Base-by-base conservation (phyloP, 2,329 filamentous ascomycete species). In the Sporothrix humicola region DNA sequence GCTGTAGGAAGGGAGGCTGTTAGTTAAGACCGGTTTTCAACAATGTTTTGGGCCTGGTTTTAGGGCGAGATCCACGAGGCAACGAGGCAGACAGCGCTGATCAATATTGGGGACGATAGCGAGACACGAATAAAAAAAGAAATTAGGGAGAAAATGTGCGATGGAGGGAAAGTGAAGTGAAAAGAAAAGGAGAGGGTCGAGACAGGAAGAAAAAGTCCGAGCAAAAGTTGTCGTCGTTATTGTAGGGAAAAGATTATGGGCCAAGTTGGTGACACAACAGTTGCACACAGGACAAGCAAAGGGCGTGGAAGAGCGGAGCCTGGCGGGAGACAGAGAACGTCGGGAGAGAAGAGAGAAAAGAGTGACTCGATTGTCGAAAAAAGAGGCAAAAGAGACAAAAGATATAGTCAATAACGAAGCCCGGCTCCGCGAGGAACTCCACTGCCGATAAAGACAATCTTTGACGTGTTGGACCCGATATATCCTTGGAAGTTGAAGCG, bases 41-140 rank as follows among this genome's bases (percentile, higher is more conserved):
- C 23, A 6, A 13, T 31, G 59, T 20, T 52, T 50, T 37, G 46
- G 23, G 65, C n/a, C 23, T 8, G 46, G 12, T 37, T 68, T 52
- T 52, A n/a, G 15, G 46, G 65, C 65, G 13, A 68, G 15, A 68
- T 61, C 44, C 37, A 48, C 69, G 44, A 56, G 56, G 69, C 54
- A 61, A 46, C 42, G 69, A 71, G 44, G 42, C 54, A 61, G 56
- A 61, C 54, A 44, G 23, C 48, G 69, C 37, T 59, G 54, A 71
- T 17, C 31, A 58, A 58, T 70, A 44, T 26, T 58, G 50, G 68
- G 48, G 42, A 46, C n/a, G 10, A 58, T 15, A 56, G 61, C 61
- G 42, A 66, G 61, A 71, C 56, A 48, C 31, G 44, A 50, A 50
- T 42, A 26, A 26, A 44, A 42, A 20, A 15, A 37, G 52, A 48